Percentiles rank a stretch among this genome's conserved stretches.
These are phyloP conservation scores for Inga laurina DNA, from an alignment of 306 rosid species.

Conservation along the genomic window DNA sequence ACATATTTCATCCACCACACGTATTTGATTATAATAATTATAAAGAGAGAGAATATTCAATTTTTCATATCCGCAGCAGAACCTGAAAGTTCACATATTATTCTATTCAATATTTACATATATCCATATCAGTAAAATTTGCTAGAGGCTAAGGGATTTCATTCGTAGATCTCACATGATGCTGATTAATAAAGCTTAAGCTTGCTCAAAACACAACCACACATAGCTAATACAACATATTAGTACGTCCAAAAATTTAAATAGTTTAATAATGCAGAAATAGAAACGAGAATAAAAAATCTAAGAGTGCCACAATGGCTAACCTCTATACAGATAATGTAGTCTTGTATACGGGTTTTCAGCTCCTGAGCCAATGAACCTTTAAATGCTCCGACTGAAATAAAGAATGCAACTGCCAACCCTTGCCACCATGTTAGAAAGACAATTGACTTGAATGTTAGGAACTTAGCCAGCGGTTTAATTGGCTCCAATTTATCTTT, in stretches of 20 bases:
- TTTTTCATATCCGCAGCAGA: not conserved
- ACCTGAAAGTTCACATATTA: not conserved
- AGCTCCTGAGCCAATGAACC: slow-evolving; percentile 88
- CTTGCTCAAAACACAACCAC: not conserved
- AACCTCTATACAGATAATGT: slow-evolving; percentile 97
- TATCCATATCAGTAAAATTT: not conserved
- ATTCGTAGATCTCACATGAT: not conserved
- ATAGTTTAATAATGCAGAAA: slow-evolving; percentile 6
- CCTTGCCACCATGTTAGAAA: slow-evolving; percentile 99
- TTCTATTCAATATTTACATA: not conserved
- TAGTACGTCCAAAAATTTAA: slow-evolving; percentile 1
- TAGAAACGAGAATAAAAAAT: slow-evolving; percentile 7
- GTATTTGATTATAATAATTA: not conserved
- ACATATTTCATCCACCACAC: not conserved
- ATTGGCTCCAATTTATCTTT: slow-evolving; percentile 89
- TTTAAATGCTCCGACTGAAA: slow-evolving; percentile 80
- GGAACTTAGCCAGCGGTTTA: slow-evolving; percentile 89
- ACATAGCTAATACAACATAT: not conserved
- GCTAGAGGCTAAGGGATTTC: not conserved
- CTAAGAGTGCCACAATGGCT: slow-evolving; percentile 20
- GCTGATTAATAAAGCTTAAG: not conserved
- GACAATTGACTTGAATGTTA: slow-evolving; percentile 86
- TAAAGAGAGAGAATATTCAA: not conserved
- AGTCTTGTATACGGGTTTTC: slow-evolving; percentile 88
- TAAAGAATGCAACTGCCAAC: slow-evolving; percentile 86